Base-by-base conservation (phyloP, 2,329 filamentous ascomycete genomes). In the Thelonectria discophora region DNA sequence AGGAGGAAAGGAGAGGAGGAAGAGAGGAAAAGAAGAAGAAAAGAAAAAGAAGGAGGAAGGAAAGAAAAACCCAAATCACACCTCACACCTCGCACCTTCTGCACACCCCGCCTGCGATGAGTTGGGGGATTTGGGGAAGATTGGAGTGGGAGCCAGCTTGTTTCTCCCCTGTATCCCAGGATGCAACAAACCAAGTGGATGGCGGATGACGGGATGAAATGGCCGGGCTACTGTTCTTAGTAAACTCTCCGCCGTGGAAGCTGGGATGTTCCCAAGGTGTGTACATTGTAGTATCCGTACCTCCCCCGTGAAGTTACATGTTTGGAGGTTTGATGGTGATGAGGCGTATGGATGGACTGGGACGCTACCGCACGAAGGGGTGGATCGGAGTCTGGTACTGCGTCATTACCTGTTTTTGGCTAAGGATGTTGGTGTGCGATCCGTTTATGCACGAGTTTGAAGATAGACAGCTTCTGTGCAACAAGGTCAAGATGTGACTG, bases 41-140 rank as follows among this genome's bases (percentile, higher is more conserved):
- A 42, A 32, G 17, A 50, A 52, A 47, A 43, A 27, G 30, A 52
- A 56, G 47, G 49, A 18, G 21, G 20, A 48, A 63, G 21, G 42
- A 37, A 53, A 34, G 61, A 61, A 47, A 49, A 39, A 34, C 9
- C 32, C 32, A 34, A 34, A 34, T 34, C 8, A 34, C 32, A 34
- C 32, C 32, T 34, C 32, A 34, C 32, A 20, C 32, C 7, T n/a
- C n/a, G n/a, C n/a, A n/a, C n/a, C n/a, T n/a, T 49, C 56, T 43
- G 11, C 39, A 57, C 57, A 46, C 52, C 57, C 57, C 57, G 55
- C 56, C 50, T 52, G 61, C 59, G 37, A 63, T 68, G 56, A 65
- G 63, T 66, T 70, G 60, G 54, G 65, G 69, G 67, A 69, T 65
- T 55, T 60, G 47, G 24, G 54, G 65, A 70, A 69, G 70, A 67